These are phyloP conservation scores for Flaveria brownii DNA, from an alignment of 129 eudicot genomes.

Conservation along the genomic window DNA sequence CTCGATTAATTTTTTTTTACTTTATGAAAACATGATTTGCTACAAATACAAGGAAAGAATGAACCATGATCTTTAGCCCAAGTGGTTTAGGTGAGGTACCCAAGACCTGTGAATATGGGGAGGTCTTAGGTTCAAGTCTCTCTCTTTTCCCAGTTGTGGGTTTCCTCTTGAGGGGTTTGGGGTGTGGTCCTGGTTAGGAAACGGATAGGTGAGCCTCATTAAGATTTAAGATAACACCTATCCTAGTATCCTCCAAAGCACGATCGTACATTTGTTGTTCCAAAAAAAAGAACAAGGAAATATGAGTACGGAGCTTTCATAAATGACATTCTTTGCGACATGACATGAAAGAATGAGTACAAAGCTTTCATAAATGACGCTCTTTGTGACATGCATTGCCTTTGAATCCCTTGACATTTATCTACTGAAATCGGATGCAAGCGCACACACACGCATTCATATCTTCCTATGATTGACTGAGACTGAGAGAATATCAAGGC, in stretches of 20 bases:
- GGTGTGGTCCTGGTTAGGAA: too few relatives aligned
- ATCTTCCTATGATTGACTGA: neutral
- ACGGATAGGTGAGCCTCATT: too few relatives aligned
- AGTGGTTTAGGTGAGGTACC: too few relatives aligned
- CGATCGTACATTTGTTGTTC: too few relatives aligned
- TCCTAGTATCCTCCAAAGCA: too few relatives aligned
- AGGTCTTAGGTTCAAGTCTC: too few relatives aligned
- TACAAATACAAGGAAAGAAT: neutral
- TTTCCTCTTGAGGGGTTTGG: too few relatives aligned
- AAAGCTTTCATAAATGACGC: neutral
- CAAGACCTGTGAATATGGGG: too few relatives aligned
- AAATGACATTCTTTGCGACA: neutral
- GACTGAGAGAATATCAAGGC: slow-evolving; percentile 1
- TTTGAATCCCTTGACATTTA: neutral
- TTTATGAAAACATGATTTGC: neutral
- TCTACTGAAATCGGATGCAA: neutral
- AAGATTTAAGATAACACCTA: too few relatives aligned
- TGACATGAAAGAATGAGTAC: neutral
- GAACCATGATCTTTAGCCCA: neutral
- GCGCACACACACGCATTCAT: neutral
- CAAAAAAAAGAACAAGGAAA: too few relatives aligned
- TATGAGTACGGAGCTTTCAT: neutral
- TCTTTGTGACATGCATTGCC: neutral
- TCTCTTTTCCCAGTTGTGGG: too few relatives aligned
- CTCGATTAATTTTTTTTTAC: too few relatives aligned